phyloP scores from a whole-genome alignment of 441 rosid genomes.

The Adansonia grandidieri region DNA sequence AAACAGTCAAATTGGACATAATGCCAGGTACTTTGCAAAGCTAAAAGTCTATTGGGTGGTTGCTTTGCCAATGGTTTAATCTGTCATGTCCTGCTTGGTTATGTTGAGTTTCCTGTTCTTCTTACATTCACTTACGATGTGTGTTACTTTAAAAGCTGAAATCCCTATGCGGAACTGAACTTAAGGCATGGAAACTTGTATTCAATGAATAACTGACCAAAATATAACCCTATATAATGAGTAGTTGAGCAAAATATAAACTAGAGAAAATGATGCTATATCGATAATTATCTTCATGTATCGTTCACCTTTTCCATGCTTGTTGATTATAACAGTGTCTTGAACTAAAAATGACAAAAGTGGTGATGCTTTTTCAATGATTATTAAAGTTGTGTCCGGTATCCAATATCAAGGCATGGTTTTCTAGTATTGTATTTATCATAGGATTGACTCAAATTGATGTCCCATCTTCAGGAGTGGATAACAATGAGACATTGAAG shows the following conservation, averaged over 20 bases:
- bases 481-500: slow-evolving; percentile 73
- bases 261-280: not conserved
- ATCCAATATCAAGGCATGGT: not conserved
- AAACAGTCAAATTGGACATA: slow-evolving; percentile 80
- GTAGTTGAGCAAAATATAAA: slow-evolving; percentile 2
- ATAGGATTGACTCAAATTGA: slow-evolving; percentile 10
- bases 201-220: not conserved
- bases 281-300: not conserved
- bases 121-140: not conserved
- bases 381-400: not conserved
- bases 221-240: no score
- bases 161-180: not conserved
- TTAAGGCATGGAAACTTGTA: not conserved
- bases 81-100: not conserved
- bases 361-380: not conserved
- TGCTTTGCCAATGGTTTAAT: slow-evolving; percentile 12
- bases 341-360: not conserved
- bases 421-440: slow-evolving; percentile 4
- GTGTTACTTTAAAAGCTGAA: slow-evolving; percentile 8
- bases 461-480: slow-evolving; percentile 64
- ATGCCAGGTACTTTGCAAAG: slow-evolving; percentile 63
- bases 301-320: not conserved
- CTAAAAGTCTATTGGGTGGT: not conserved
- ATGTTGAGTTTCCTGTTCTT: not conserved
- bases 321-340: not conserved